phyloP scores from a whole-genome alignment of 345 rosid species.

The Citrus australasica region DNA sequence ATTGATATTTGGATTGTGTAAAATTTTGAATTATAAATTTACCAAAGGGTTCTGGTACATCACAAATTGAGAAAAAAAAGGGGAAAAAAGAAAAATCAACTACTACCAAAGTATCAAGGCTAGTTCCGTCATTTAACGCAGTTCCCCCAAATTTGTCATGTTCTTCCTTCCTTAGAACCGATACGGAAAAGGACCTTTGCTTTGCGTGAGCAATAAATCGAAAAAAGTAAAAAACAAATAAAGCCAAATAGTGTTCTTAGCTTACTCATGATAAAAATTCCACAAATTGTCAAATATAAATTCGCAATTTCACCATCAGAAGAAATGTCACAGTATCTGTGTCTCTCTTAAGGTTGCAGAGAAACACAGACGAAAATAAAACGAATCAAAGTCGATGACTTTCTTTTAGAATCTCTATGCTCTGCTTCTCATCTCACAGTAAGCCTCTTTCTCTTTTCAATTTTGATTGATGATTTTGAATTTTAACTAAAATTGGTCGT shows the following conservation, averaged over 20 bases:
- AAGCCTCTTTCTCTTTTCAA: slow-evolving; percentile 3
- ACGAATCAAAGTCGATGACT: slow-evolving; percentile 21
- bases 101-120: background rate
- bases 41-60: background rate
- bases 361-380: background rate
- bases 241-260: background rate
- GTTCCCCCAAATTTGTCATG: background rate
- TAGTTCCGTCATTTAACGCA: background rate
- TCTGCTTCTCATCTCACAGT: slow-evolving; percentile 17
- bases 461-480: background rate
- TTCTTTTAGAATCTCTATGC: slow-evolving; percentile 16
- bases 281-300: background rate
- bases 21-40: background rate
- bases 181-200: slow-evolving; percentile 16
- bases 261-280: background rate
- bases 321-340: slow-evolving; percentile 29
- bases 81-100: background rate
- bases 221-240: background rate
- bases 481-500: background rate
- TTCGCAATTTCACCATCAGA: slow-evolving; percentile 10
- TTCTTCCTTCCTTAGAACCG: background rate
- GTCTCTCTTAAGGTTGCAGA: slow-evolving; percentile 34
- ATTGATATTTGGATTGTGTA: too few relatives aligned
- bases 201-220: background rate
- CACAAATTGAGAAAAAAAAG: background rate